These are phyloP conservation scores for Rhodamnia rubescens DNA, from an alignment of 345 rosid genomes.

Conservation along the genomic window DNA sequence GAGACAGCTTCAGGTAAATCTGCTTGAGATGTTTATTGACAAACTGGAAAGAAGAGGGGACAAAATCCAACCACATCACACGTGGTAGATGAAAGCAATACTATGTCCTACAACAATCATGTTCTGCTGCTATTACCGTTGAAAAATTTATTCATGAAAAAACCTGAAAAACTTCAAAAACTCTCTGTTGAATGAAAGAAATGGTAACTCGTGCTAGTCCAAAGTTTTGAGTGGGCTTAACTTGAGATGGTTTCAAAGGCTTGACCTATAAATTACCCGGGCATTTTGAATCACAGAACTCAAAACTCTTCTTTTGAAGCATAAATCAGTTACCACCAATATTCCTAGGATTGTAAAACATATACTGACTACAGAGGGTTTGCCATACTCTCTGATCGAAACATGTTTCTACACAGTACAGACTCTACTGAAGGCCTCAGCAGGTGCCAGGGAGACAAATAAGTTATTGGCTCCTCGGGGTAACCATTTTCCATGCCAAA, in stretches of 20 bases:
- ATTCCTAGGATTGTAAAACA: neutral
- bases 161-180: neutral
- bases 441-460: neutral
- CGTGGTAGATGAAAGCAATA: neutral
- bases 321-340: neutral
- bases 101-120: neutral
- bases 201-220: neutral
- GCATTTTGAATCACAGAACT: neutral
- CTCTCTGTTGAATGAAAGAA: neutral
- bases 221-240: neutral
- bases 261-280: neutral
- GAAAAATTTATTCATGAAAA: neutral
- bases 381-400: neutral
- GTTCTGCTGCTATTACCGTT: neutral
- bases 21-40: neutral
- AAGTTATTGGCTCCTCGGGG: neutral
- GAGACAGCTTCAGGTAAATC: neutral
- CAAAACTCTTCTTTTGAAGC: neutral
- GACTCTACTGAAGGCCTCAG: neutral
- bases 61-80: neutral
- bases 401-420: neutral
- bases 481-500: neutral
- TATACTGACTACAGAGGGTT: neutral
- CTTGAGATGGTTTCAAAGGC: neutral
- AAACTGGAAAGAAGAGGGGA: neutral